These are phyloP conservation scores for Candida silvatica DNA, from an alignment of 805 yeast species.

Conservation along the genomic window DNA sequence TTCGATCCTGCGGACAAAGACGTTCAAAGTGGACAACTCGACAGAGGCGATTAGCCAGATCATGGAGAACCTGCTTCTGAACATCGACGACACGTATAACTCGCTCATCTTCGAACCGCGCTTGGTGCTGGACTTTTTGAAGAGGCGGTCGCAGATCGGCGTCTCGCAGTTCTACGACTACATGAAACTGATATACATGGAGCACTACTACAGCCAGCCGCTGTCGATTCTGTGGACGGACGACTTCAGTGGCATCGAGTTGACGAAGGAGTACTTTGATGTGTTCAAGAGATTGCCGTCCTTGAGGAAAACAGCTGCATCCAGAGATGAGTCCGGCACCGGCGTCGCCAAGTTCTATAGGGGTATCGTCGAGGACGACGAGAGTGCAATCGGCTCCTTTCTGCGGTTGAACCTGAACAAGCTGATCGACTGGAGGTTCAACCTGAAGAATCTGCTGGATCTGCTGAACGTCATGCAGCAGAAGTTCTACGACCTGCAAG, in stretches of 20 bases:
- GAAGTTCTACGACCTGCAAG: slow-evolving; percentile 9
- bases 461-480: slow-evolving; percentile 20
- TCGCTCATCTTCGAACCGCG: slow-evolving; percentile 25
- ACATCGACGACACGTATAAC: slow-evolving; percentile 22
- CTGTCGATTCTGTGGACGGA: slow-evolving; percentile 24
- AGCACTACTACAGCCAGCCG: slow-evolving; percentile 26
- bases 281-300: slow-evolving; percentile 22
- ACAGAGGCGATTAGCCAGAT: slow-evolving; percentile 22
- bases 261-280: slow-evolving; percentile 17
- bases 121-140: slow-evolving; percentile 19
- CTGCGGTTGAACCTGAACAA: slow-evolving; percentile 17
- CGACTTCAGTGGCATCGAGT: slow-evolving; percentile 16
- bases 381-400: slow-evolving; percentile 13
- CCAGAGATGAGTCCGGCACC: slow-evolving; percentile 8
- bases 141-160: slow-evolving; percentile 18
- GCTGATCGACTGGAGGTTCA: slow-evolving; percentile 22
- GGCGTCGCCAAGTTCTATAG: slow-evolving; percentile 7
- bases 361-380: slow-evolving; percentile 14
- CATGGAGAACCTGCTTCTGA: slow-evolving; percentile 23
- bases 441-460: slow-evolving; percentile 20
- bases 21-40: slow-evolving; percentile 24
- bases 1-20: slow-evolving; percentile 15
- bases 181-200: slow-evolving; percentile 26
- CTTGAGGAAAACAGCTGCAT: slow-evolving; percentile 11
- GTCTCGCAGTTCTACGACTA: slow-evolving; percentile 20